Percentiles rank a stretch among this genome's conserved stretches.
Evolutionary conservation across 2,329 filamentous ascomycete genomes (phyloP).

Genomic region (Chaetomiaceae sp.): DNA sequence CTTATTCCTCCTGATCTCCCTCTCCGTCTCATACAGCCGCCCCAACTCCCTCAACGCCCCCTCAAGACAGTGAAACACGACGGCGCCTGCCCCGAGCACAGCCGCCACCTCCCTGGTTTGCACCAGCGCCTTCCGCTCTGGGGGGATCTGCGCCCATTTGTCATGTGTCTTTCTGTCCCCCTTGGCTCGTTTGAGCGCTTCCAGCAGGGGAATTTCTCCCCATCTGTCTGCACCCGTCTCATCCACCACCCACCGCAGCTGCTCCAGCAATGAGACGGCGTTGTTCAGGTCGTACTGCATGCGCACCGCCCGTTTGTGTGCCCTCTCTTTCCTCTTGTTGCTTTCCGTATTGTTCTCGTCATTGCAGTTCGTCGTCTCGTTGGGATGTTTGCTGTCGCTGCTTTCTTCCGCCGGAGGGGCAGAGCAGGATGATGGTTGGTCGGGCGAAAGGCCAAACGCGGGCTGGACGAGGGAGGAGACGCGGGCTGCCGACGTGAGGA

Average conservation of each 20-base stretch:
- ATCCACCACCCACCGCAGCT: not conserved
- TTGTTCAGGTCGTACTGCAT: not conserved
- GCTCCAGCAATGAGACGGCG: not conserved
- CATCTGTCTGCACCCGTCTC: no score
- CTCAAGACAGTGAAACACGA: not conserved
- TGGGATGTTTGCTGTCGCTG: not conserved
- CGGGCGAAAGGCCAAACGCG: not conserved
- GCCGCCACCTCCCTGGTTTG: not conserved
- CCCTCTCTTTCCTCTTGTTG: not conserved
- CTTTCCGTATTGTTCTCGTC: not conserved
- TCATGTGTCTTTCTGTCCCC: not conserved
- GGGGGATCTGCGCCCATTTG: not conserved
- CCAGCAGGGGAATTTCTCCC: no score
- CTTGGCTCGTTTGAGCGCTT: no score
- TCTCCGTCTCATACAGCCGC: not conserved
- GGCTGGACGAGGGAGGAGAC: not conserved
- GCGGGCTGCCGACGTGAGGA: conserved; percentile 1
- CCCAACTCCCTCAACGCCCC: not conserved
- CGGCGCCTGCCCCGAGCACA: not conserved
- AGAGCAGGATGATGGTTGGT: not conserved
- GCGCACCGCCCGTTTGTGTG: not conserved
- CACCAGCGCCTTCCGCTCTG: not conserved
- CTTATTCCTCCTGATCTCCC: not conserved
- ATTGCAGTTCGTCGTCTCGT: not conserved
- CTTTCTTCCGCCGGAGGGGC: no score